A percentile compares a stretch with the other conserved stretches of the same genome.
phyloP scores from a whole-genome alignment of 768 basidiomycete species.

The Suillus paluster region DNA sequence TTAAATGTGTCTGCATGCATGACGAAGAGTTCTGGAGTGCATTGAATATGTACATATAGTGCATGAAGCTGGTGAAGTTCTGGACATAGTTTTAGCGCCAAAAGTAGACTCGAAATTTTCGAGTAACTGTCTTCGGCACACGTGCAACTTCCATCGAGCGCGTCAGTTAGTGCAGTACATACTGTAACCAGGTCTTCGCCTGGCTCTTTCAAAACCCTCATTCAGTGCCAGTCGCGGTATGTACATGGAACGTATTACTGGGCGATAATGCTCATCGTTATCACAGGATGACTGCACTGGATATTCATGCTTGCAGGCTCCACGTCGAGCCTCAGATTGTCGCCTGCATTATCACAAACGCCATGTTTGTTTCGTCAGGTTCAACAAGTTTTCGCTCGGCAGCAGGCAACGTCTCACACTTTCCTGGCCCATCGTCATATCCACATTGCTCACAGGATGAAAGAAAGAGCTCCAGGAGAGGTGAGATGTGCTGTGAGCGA shows the following conservation, averaged over 20 bases:
- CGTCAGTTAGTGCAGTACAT: not conserved
- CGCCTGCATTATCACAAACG: constrained; percentile 35
- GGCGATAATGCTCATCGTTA: constrained; percentile 3
- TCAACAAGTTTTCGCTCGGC: constrained; percentile 14
- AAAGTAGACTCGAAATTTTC: constrained; percentile 3
- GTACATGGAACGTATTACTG: constrained; percentile 23
- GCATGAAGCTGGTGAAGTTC: not conserved
- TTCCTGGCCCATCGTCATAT: constrained; percentile 11
- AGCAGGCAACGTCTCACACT: constrained; percentile 12
- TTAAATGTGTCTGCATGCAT: constrained; percentile 25
- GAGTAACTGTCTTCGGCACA: constrained; percentile 1
- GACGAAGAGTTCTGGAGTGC: not conserved
- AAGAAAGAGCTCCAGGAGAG: not conserved
- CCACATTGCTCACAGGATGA: constrained; percentile 7
- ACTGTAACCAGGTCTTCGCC: constrained; percentile 3
- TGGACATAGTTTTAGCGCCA: too few species aligned
- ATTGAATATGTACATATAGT: not conserved
- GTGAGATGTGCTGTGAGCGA: constrained; percentile 8
- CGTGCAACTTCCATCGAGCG: not conserved
- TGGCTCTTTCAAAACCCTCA: constrained; percentile 15
- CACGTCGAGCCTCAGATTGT: constrained; percentile 67
- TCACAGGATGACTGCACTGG: constrained; percentile 70
- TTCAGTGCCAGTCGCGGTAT: constrained; percentile 50
- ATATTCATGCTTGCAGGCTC: constrained; percentile 85
- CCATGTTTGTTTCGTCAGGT: constrained; percentile 34